A percentile compares a stretch with the other conserved stretches of the same genome.
These are phyloP conservation scores for Neofusicoccum cordaticola DNA, from an alignment of 2,329 filamentous ascomycete genomes.

Conservation along the genomic window DNA sequence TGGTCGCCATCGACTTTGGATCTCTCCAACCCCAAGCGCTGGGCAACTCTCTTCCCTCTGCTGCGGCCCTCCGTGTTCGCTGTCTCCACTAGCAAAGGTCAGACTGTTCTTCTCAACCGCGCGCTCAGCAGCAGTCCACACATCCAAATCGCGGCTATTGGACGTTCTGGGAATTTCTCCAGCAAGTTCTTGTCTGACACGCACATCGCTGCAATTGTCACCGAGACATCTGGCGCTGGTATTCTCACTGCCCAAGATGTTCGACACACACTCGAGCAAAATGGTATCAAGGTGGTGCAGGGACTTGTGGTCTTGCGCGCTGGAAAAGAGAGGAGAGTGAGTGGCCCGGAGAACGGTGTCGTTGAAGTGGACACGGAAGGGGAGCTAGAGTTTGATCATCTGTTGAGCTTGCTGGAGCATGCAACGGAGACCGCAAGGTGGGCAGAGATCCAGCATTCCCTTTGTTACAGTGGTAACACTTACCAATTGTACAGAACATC, in stretches of 20 bases:
- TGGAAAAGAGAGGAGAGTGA: constrained; percentile 24
- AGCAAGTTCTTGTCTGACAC: constrained; percentile 33
- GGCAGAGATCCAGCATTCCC: not conserved
- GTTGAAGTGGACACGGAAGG: constrained; percentile 27
- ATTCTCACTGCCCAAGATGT: constrained; percentile 29
- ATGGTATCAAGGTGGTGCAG: constrained; percentile 22
- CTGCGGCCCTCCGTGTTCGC: constrained; percentile 30
- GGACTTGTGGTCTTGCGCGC: constrained; percentile 30
- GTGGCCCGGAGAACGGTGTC: constrained; percentile 23
- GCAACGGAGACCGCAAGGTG: constrained; percentile 25
- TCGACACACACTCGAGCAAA: constrained; percentile 23
- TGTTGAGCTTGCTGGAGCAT: constrained; percentile 29
- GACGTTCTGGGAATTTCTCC: constrained; percentile 31
- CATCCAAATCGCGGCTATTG: constrained; percentile 29
- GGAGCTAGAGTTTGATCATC: constrained; percentile 33
- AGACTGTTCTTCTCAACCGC: constrained; percentile 31
- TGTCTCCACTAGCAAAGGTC: constrained; percentile 26
- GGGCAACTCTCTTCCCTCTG: constrained; percentile 33
- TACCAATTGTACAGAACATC: constrained; percentile 17
- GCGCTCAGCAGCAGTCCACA: constrained; percentile 24
- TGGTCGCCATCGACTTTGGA: constrained; percentile 28
- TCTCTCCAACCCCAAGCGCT: constrained; percentile 29
- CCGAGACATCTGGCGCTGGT: constrained; percentile 24
- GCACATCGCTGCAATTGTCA: constrained; percentile 31
- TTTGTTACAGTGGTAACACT: not conserved